Evolutionary conservation across 139 green algal genomes (phyloP).

Genomic region (Chlamydomonas incerta): DNA sequence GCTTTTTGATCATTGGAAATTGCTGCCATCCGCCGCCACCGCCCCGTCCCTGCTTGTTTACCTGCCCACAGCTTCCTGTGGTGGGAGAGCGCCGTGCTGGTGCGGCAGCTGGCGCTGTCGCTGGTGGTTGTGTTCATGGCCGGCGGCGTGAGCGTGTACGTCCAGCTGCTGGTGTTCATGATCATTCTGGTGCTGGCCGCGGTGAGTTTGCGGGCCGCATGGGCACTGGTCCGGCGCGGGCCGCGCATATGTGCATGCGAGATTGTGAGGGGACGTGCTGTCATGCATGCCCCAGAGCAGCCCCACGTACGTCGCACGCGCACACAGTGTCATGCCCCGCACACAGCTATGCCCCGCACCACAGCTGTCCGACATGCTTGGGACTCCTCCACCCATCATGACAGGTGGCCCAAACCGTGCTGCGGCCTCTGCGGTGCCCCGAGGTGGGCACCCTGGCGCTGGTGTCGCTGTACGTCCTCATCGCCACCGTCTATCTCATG

Average conservation of each 20-base stretch:
- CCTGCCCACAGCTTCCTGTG: background rate
- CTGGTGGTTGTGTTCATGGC: background rate
- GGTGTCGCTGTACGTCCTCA: background rate
- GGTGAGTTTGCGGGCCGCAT: background rate
- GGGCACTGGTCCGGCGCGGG: too few species aligned
- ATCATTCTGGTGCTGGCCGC: background rate
- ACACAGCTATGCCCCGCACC: background rate
- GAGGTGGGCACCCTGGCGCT: background rate
- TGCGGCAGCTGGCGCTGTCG: background rate
- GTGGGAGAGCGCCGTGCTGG: constrained; percentile 12
- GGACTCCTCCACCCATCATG: too few species aligned
- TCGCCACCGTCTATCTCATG: background rate
- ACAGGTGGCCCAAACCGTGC: background rate
- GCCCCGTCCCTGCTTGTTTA: too few species aligned
- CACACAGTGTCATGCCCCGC: background rate
- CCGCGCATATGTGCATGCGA: too few species aligned
- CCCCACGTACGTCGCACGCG: background rate
- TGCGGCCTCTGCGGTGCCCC: background rate
- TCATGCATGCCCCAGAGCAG: background rate
- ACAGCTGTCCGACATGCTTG: too few species aligned
- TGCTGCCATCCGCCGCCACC: background rate
- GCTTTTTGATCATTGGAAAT: background rate
- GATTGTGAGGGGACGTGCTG: background rate
- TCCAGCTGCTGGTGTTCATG: constrained; percentile 15
- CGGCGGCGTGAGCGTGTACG: background rate